Evolutionary conservation across 805 yeast species (phyloP).

Genomic region (Saccharomycopsis javanensis): DNA sequence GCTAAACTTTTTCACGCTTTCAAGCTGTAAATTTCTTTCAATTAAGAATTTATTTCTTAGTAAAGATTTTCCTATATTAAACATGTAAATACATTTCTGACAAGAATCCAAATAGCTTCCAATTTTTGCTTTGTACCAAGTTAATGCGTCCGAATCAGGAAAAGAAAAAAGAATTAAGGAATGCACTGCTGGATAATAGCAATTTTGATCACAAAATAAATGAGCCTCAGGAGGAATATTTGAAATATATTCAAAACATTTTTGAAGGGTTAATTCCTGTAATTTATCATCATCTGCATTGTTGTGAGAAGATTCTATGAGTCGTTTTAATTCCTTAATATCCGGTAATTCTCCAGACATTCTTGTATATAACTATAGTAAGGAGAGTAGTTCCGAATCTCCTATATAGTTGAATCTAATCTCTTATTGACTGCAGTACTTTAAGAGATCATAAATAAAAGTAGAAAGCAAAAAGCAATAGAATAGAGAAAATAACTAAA

Average conservation of each 20-base stretch:
- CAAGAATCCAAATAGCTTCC: conserved; percentile 38
- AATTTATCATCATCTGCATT: conserved; percentile 26
- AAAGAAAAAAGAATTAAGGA: conserved; percentile 54
- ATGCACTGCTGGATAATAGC: conserved; percentile 42
- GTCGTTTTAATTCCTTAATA: conserved; percentile 16
- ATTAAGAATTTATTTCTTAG: conserved; percentile 43
- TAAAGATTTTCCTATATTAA: conserved; percentile 43
- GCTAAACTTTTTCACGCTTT: conserved; percentile 28
- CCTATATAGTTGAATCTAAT: no score
- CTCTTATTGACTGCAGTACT: no score
- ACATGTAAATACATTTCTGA: conserved; percentile 42
- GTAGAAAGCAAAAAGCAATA: no score
- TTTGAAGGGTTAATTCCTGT: conserved; percentile 32
- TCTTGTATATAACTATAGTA: neutral
- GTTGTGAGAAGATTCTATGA: conserved; percentile 27
- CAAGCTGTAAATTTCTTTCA: conserved; percentile 40
- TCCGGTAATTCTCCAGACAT: conserved; percentile 1
- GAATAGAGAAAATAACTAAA: neutral
- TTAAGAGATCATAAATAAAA: no score
- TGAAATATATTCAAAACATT: conserved; percentile 30
- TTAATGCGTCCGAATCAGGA: conserved; percentile 36
- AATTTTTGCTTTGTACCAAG: conserved; percentile 34
- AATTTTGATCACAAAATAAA: conserved; percentile 45
- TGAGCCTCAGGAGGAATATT: conserved; percentile 30
- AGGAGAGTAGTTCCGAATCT: neutral